Conservation (phyloP, 2,329 filamentous ascomycete species). For the Alternaria sp. region DNA sequence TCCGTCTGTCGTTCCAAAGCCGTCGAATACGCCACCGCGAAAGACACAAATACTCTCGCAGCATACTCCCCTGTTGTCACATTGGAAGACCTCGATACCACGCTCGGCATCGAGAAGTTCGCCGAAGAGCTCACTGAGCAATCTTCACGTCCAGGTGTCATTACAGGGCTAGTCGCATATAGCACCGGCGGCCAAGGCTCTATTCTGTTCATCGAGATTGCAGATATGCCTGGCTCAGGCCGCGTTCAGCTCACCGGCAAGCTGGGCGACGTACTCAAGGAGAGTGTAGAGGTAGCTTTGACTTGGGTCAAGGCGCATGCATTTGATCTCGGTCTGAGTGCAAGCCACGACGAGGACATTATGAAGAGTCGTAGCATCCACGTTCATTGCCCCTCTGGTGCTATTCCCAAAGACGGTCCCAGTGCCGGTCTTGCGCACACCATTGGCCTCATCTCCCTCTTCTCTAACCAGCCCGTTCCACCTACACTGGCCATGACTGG, state of each 20-base stretch:
- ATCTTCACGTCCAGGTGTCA: slow-evolving; percentile 80
- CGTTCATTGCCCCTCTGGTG: slow-evolving; percentile 93
- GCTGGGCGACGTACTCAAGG: slow-evolving; percentile 94
- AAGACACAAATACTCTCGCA: slow-evolving; percentile 69
- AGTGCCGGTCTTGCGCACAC: slow-evolving; percentile 91
- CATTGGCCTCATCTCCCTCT: slow-evolving; percentile 88
- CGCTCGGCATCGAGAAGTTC: slow-evolving; percentile 90
- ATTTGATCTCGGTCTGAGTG: slow-evolving; percentile 84
- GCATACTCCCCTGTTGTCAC: slow-evolving; percentile 77
- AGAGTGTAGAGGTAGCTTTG: slow-evolving; percentile 93
- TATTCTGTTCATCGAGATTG: slow-evolving; percentile 97
- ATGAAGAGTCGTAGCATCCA: slow-evolving; percentile 96
- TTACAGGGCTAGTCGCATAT: slow-evolving; percentile 95
- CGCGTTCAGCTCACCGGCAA: slow-evolving; percentile 95
- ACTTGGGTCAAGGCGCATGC: slow-evolving; percentile 98
- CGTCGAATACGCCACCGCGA: slow-evolving; percentile 90
- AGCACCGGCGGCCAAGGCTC: slow-evolving; percentile 90
- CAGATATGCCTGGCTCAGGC: slow-evolving; percentile 93
- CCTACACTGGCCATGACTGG: slow-evolving; percentile 95
- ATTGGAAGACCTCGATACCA: slow-evolving; percentile 82
- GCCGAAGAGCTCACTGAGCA: slow-evolving; percentile 96
- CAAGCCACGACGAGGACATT: slow-evolving; percentile 83
- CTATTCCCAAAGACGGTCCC: slow-evolving; percentile 90
- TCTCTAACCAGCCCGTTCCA: slow-evolving; percentile 83
- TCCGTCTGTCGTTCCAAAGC: slow-evolving; percentile 86